phyloP scores from a whole-genome alignment of 352 stramenopile genomes.

The Pythium sp. region DNA sequence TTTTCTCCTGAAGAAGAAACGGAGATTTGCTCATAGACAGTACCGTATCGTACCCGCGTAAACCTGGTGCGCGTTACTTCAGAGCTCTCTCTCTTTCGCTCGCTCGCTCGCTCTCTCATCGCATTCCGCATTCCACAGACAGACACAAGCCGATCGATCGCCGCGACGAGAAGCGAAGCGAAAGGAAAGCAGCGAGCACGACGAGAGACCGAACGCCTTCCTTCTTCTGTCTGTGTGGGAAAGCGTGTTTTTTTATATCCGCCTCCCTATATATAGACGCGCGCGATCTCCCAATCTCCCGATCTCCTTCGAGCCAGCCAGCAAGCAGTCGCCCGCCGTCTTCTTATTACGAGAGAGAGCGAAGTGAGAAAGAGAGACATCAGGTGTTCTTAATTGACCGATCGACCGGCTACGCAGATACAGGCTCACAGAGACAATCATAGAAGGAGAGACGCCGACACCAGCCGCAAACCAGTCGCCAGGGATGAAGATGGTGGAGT shows the following conservation, averaged over 20 bases:
- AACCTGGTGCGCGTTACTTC: not conserved
- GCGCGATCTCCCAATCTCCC: not conserved
- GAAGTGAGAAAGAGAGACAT: not conserved
- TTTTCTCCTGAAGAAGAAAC: no score
- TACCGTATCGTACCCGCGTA: not conserved
- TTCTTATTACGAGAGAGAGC: not conserved
- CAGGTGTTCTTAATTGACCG: not conserved
- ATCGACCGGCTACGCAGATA: not conserved
- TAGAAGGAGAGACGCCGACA: not conserved
- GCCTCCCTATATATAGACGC: not conserved
- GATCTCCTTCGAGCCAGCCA: not conserved
- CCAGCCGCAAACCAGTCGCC: not conserved
- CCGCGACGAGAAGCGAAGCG: not conserved
- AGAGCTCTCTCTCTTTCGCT: not conserved
- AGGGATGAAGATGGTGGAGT: conserved; percentile 61
- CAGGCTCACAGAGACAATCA: not conserved
- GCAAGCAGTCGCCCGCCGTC: not conserved
- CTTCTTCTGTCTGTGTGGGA: not conserved
- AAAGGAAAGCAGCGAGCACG: not conserved
- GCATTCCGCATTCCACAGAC: not conserved
- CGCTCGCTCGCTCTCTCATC: not conserved
- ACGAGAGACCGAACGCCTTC: not conserved
- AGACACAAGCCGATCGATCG: not conserved
- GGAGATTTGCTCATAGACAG: not conserved
- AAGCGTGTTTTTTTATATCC: not conserved